These are phyloP conservation scores for Xylaria scruposa DNA, from an alignment of 495 filamentous ascomycete species.

Conservation along the genomic window DNA sequence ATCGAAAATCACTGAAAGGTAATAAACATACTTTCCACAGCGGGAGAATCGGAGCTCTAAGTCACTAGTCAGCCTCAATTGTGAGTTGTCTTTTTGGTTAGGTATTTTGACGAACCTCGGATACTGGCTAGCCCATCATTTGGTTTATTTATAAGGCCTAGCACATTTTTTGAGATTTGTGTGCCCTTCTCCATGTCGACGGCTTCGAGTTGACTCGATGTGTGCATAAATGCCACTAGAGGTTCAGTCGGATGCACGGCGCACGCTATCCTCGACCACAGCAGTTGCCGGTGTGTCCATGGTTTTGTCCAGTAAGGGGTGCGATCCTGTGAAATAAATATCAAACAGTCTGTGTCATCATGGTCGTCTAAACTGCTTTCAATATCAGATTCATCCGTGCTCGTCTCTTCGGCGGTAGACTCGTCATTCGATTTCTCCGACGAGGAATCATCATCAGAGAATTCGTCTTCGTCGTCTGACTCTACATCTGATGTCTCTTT, in stretches of 20 bases:
- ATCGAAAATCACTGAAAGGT: neutral
- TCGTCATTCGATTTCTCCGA: neutral
- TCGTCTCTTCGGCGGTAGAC: neutral
- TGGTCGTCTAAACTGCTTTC: neutral
- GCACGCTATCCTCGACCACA: constrained; percentile 4
- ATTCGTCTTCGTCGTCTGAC: constrained; percentile 10
- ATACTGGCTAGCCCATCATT: neutral
- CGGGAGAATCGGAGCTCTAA: constrained; percentile 11
- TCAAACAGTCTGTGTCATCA: constrained; percentile 11
- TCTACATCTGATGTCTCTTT: neutral
- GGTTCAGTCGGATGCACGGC: constrained; percentile 4
- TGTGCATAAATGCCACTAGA: constrained; percentile 9
- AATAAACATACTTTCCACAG: constrained; percentile 12
- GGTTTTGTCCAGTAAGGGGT: constrained; percentile 14
- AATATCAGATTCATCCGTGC: constrained; percentile 12
- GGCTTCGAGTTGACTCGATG: neutral
- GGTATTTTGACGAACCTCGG: neutral
- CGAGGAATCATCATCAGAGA: constrained; percentile 7
- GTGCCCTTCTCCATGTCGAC: neutral
- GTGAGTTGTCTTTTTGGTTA: neutral
- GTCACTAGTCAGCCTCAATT: neutral
- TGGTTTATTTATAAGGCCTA: neutral
- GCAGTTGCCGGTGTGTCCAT: neutral
- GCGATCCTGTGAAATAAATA: neutral
- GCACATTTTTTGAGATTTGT: neutral